These are phyloP conservation scores for Murraya paniculata DNA, from an alignment of 345 rosid species.

Conservation along the genomic window DNA sequence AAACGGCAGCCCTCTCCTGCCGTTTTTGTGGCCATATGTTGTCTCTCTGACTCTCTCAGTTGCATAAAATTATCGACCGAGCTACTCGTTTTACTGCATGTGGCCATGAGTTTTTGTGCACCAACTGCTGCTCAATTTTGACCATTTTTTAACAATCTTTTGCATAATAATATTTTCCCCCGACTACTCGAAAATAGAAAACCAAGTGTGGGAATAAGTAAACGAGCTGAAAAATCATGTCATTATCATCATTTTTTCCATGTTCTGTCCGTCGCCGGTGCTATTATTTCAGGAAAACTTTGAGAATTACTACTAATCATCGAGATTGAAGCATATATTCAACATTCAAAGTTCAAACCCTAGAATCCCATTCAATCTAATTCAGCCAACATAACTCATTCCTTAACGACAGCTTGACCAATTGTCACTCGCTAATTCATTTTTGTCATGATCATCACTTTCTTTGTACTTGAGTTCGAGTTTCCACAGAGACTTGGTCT, in stretches of 20 bases:
- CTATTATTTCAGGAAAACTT: too few species aligned
- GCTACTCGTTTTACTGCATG: background rate
- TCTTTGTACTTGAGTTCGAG: background rate
- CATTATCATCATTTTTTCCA: background rate
- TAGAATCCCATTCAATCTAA: background rate
- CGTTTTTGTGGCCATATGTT: too few species aligned
- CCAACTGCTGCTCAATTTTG: background rate
- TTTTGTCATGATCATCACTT: background rate
- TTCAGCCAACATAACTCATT: background rate
- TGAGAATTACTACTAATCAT: too few species aligned
- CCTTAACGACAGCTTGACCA: background rate
- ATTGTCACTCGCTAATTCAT: background rate
- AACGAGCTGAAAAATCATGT: too few species aligned
- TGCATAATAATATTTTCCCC: background rate
- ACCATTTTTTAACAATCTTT: background rate
- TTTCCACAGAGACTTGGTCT: background rate
- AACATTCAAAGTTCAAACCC: conserved; percentile 1
- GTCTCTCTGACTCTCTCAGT: background rate
- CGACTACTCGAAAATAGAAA: background rate
- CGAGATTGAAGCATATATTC: background rate
- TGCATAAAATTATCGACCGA: background rate
- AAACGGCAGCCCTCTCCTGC: too few species aligned
- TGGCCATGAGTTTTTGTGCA: background rate
- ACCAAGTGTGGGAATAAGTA: background rate
- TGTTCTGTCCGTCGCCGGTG: background rate